phyloP scores from a whole-genome alignment of 1,284 basidiomycete genomes.

The Ganoderma sinense region DNA sequence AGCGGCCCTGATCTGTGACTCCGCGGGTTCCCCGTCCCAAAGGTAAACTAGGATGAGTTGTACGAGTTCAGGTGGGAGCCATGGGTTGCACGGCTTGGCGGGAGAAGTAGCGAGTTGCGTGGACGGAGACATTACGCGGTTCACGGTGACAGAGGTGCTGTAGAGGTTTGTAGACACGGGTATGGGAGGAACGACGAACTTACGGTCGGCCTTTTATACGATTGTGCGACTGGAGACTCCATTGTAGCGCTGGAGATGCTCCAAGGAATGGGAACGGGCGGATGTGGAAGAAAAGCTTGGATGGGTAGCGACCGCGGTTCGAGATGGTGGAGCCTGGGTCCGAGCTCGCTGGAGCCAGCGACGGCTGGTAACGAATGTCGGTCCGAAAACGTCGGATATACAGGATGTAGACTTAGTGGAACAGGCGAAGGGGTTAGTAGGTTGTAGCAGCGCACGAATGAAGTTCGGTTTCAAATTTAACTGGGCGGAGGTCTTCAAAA shows the following conservation, averaged over 20 bases:
- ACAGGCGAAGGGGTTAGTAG: neutral
- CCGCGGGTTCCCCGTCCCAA: slow-evolving; percentile 35
- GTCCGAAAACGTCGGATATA: too few species aligned
- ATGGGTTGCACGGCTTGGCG: slow-evolving; percentile 13
- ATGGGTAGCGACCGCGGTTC: too few species aligned
- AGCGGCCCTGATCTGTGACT: too few species aligned
- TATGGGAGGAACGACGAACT: neutral
- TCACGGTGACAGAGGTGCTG: neutral
- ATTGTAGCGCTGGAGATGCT: neutral
- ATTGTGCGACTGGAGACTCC: neutral
- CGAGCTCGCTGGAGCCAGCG: too few species aligned
- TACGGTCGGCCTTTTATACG: neutral
- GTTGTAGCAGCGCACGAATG: neutral
- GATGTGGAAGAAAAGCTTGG: neutral
- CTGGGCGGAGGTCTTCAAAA: neutral
- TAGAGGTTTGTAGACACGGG: neutral
- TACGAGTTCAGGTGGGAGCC: slow-evolving; percentile 46
- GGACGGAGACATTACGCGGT: neutral
- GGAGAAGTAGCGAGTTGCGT: neutral
- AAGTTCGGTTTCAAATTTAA: neutral
- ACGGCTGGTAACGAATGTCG: too few species aligned
- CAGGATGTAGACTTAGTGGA: too few species aligned
- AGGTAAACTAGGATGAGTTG: slow-evolving; percentile 43
- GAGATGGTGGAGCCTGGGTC: too few species aligned
- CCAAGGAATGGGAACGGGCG: neutral